These are phyloP conservation scores for Rhododendron ovatum DNA, from an alignment of 148 eudicot genomes.

Conservation along the genomic window DNA sequence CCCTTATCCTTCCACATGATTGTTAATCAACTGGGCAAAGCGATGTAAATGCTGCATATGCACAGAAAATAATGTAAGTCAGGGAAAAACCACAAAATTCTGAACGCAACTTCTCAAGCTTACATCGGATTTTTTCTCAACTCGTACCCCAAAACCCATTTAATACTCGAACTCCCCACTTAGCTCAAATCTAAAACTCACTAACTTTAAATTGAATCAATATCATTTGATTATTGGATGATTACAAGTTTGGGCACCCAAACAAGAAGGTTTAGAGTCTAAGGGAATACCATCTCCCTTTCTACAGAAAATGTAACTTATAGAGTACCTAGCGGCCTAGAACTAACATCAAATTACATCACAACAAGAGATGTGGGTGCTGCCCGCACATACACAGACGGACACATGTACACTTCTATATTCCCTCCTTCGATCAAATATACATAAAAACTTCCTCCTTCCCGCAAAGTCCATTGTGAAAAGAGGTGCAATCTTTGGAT, in stretches of 20 bases:
- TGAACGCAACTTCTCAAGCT: not conserved
- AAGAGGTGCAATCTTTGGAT: not conserved
- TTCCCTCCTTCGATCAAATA: not conserved
- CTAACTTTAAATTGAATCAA: not conserved
- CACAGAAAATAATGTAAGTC: not conserved
- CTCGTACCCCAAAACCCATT: not conserved
- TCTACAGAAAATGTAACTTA: not conserved
- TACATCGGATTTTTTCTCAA: not conserved
- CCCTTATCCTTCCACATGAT: slow-evolving; percentile 32
- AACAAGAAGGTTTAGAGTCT: not conserved
- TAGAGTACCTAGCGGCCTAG: not conserved
- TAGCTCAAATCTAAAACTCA: not conserved
- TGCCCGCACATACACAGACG: not conserved
- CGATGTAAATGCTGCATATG: slow-evolving; percentile 12
- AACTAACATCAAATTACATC: not conserved
- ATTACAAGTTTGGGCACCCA: not conserved
- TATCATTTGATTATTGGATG: not conserved
- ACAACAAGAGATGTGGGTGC: not conserved
- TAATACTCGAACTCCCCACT: not conserved
- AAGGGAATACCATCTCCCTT: not conserved
- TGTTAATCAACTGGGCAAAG: slow-evolving; percentile 23
- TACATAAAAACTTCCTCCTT: not conserved
- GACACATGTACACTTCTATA: not conserved
- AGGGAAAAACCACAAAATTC: not conserved
- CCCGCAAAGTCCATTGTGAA: not conserved